Evolutionary conservation across 139 green algal species (phyloP), one percentile per base, ranked within the genome.

Genomic region (Eudorina sp.): DNA sequence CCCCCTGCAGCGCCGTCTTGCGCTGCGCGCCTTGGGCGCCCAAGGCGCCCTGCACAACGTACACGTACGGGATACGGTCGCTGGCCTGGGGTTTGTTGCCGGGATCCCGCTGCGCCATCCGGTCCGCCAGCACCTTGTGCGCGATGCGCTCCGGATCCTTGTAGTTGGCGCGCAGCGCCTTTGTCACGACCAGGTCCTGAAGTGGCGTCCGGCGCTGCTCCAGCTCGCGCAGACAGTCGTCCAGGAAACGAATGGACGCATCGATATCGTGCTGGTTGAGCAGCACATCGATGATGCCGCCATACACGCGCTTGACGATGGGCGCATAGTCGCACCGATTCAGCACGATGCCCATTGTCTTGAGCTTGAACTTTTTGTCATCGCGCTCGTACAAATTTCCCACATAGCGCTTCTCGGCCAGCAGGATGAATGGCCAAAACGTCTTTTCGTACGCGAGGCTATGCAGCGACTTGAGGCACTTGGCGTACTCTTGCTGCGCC

Each of bases 401-500:
- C 1, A 88, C 87, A 48, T 91, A 91, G 23, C 79, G 68, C 69
- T 91, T 91, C 79, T 91, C 88, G 53, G 69, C 66, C 4, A 91
- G 51, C 5, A 91, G 40, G 23, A 91, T 64, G 25, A 88, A 84
- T 0, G 87, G 87, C 14, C 19, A 88, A 36, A 88, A 88, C 34
- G 66, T 84, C 69, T 91, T 91, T 46, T 91, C 87, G 43, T 83
- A 88, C 87, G 88, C 78, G 6, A 91, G 79, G 58, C 86, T 80
- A 34, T 91, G 87, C 29, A 78, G 87, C 51, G 70, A 38, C 40
- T 74, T 74, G 27, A 91, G 78, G 14, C 53, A 13, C 27, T 21
- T 2, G 58, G 51, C 70, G 74, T 85, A 81, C 2, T 2, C 53
- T n/a, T 25, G 3, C 19, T 68, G 55, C 55, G 48, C 48, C 48